phyloP scores from a whole-genome alignment of 1,284 basidiomycete species.

The Tylopilus microsporus region DNA sequence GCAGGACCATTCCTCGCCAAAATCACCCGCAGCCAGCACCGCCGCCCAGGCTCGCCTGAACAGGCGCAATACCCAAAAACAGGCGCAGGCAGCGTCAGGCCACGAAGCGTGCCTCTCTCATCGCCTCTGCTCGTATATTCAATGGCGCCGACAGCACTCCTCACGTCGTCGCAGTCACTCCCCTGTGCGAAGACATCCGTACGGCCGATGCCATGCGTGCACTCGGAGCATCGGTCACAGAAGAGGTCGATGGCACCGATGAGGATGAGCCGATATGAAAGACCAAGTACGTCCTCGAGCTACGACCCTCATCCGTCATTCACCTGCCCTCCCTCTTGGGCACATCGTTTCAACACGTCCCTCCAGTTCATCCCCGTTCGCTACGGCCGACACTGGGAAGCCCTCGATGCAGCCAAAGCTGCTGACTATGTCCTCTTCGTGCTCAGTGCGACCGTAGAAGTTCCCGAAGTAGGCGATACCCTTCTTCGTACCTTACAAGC shows the following conservation, averaged over 20 bases:
- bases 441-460: constrained; percentile 78
- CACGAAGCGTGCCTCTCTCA: constrained; percentile 64
- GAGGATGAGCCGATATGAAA: constrained; percentile 46
- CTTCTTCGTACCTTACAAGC: constrained; percentile 84
- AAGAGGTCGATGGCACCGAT: constrained; percentile 35
- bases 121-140: constrained; percentile 71
- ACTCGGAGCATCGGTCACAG: constrained; percentile 65
- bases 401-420: constrained; percentile 82
- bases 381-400: constrained; percentile 67
- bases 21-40: constrained; percentile 37
- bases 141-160: constrained; percentile 75
- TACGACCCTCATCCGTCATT: background rate
- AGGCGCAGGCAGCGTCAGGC: constrained; percentile 46
- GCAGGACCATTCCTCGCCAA: constrained; percentile 57
- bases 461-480: constrained; percentile 83
- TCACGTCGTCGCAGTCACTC: constrained; percentile 74
- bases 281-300: constrained; percentile 49
- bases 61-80: constrained; percentile 75
- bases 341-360: constrained; percentile 83
- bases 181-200: constrained; percentile 65
- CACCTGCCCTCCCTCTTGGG: constrained; percentile 36
- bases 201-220: constrained; percentile 48
- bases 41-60: constrained; percentile 62
- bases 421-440: constrained; percentile 90
- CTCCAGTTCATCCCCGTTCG: constrained; percentile 80